phyloP scores from a whole-genome alignment of 179 eudicot species.

The Silene noctiflora region DNA sequence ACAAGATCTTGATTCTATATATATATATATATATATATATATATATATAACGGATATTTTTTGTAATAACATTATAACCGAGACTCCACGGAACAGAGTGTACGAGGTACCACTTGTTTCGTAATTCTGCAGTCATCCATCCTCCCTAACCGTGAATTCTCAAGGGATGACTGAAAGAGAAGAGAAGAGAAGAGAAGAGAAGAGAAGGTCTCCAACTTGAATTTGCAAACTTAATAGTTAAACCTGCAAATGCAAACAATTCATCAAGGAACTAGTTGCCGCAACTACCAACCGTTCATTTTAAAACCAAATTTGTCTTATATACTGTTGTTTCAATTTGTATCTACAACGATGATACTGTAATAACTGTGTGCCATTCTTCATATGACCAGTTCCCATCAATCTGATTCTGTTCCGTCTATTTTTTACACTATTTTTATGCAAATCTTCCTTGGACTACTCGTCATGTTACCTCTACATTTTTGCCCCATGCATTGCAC shows the following conservation, averaged over 20 bases:
- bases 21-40: no score
- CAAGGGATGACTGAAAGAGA: background rate
- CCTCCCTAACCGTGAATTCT: background rate
- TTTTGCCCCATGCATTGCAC: background rate
- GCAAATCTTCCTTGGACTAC: slow-evolving; percentile 8
- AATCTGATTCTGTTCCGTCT: slow-evolving; percentile 23
- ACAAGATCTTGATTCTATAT: no score
- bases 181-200: no score
- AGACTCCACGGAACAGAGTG: no score
- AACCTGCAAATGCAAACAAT: background rate
- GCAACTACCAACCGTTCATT: slow-evolving; percentile 13
- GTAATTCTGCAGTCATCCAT: no score
- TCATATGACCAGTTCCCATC: slow-evolving; percentile 8
- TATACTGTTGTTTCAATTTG: background rate
- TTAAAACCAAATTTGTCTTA: slow-evolving; percentile 9
- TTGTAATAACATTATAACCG: no score
- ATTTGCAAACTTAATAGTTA: background rate
- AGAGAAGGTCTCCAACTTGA: background rate
- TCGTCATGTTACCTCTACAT: background rate
- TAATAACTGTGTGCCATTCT: background rate
- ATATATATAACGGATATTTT: no score
- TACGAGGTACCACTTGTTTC: no score
- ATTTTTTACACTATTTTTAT: slow-evolving; percentile 1
- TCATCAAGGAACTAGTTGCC: slow-evolving; percentile 23
- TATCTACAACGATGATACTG: background rate